Evolutionary conservation across 139 green algal species (phyloP), one percentile per base, ranked within the genome.

Genomic region (Chlorella sorokiniana): DNA sequence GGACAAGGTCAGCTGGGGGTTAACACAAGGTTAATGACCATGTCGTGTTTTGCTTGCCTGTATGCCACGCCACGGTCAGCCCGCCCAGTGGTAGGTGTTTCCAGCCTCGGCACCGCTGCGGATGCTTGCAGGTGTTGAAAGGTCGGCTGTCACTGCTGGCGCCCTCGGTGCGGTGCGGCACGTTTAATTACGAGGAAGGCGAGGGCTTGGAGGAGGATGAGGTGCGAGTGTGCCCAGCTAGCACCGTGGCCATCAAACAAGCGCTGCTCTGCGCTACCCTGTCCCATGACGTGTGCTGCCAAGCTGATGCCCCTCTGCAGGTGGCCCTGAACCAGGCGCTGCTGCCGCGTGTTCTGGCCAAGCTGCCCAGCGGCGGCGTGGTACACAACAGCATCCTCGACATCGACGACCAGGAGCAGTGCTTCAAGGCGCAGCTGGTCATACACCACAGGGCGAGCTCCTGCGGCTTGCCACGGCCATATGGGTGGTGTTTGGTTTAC

Each of bases 161-260:
- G 29, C 91, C 93, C 52, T 87, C 76, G 22, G 38, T 91, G 27
- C 56, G 45, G 56, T 86, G 51, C 37, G 89, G 86, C 2, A 82
- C 78, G 42, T 94, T 95, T 38, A 69, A 92, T 69, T 98, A 98
- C 78, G 95, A 98, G 72, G 93, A 97, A 76, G 95, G 92, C 1
- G 90, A 91, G 56, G 94, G 83, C 42, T 77, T 98, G 56, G 94
- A 98, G 20, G 91, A 94, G 18, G 94, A 98, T 67, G 95, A 98
- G 89, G 78, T 91, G 52, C 6, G 56, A 7, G 63, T 11, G 8
- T 67, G 59, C 25, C 22, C 11, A 10, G 59, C 22, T 29, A 25
- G 29, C 37, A 8, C 65, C n/a, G n/a, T n/a, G n/a, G n/a, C n/a
- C n/a, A n/a, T n/a, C n/a, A n/a, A n/a, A 42, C 16, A 9, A 44